Conservation (phyloP, 345 rosid species). For the Arabidopsis arenosa region DNA sequence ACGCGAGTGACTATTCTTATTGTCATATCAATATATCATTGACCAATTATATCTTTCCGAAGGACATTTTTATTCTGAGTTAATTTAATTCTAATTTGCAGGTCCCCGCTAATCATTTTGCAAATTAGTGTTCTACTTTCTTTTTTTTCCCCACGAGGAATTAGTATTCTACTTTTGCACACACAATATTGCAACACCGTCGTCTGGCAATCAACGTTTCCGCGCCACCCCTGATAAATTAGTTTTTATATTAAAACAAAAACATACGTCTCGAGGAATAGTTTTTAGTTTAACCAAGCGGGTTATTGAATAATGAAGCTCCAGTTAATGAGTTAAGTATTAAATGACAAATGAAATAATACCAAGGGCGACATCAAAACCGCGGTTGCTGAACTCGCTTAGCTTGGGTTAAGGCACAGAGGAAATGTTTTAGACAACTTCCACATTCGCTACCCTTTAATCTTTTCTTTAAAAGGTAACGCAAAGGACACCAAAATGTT, state of each 20-base stretch:
- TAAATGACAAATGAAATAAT: background rate
- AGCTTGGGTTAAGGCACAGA: conserved; percentile 68
- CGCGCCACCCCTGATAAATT: conserved; percentile 10
- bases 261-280: background rate
- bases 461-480: too few species aligned
- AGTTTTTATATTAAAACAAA: background rate
- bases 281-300: background rate
- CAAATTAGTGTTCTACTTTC: background rate
- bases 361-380: conserved; percentile 66
- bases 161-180: too few species aligned
- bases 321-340: background rate
- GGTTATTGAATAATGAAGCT: background rate
- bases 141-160: too few species aligned
- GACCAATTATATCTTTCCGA: too few species aligned
- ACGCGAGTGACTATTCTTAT: too few species aligned
- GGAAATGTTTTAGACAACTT: conserved; percentile 60
- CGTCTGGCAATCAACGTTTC: conserved; percentile 28
- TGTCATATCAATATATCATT: too few species aligned
- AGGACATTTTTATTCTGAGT: too few species aligned
- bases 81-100: background rate
- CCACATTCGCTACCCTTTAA: conserved; percentile 52
- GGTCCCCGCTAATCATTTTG: conserved; percentile 22
- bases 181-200: background rate
- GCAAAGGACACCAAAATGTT: too few species aligned
- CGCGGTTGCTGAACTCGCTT: conserved; percentile 67